Percentiles rank a stretch among this genome's conserved stretches.
phyloP scores from a whole-genome alignment of 2,329 filamentous ascomycete species.

The Rutstroemia sp. region DNA sequence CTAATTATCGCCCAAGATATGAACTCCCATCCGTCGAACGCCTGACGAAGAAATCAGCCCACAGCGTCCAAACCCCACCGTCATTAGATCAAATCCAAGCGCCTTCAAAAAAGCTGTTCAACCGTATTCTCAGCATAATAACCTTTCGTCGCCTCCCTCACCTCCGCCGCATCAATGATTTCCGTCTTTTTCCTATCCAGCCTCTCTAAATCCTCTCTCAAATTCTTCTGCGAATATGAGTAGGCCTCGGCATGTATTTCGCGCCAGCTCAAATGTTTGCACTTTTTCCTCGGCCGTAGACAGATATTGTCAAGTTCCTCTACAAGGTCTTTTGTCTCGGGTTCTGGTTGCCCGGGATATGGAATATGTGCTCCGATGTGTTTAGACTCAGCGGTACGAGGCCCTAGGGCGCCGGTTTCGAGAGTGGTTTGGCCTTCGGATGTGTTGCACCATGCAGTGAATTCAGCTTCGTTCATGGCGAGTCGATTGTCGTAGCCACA shows the following conservation, averaged over 20 bases:
- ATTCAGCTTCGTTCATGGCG: slow-evolving; percentile 25
- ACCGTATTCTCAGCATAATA: slow-evolving; percentile 24
- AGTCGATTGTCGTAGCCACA: slow-evolving; percentile 29
- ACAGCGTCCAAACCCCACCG: background rate
- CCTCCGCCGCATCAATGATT: slow-evolving; percentile 26
- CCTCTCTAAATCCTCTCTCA: slow-evolving; percentile 16
- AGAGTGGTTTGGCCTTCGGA: slow-evolving; percentile 22
- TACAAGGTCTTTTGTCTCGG: slow-evolving; percentile 5
- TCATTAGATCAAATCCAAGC: background rate
- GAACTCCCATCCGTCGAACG: background rate
- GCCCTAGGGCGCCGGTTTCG: slow-evolving; percentile 22
- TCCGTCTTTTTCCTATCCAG: slow-evolving; percentile 16
- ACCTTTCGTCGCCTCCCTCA: slow-evolving; percentile 23
- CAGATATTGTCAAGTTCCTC: slow-evolving; percentile 24
- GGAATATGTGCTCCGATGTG: slow-evolving; percentile 13
- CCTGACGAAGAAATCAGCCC: background rate
- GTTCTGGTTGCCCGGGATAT: slow-evolving; percentile 16
- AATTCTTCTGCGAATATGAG: slow-evolving; percentile 9
- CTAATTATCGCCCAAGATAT: too few species aligned
- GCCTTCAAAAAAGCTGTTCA: slow-evolving; percentile 16
- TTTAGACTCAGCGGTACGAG: slow-evolving; percentile 22
- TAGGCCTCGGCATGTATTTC: slow-evolving; percentile 21
- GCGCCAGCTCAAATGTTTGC: slow-evolving; percentile 23
- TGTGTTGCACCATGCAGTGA: slow-evolving; percentile 20
- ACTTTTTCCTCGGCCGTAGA: slow-evolving; percentile 20